Evolutionary conservation across 192 early-diverging fungal genomes (phyloP), one percentile per base, ranked within the genome.

Genomic region (Phlyctochytrium bullatum): DNA sequence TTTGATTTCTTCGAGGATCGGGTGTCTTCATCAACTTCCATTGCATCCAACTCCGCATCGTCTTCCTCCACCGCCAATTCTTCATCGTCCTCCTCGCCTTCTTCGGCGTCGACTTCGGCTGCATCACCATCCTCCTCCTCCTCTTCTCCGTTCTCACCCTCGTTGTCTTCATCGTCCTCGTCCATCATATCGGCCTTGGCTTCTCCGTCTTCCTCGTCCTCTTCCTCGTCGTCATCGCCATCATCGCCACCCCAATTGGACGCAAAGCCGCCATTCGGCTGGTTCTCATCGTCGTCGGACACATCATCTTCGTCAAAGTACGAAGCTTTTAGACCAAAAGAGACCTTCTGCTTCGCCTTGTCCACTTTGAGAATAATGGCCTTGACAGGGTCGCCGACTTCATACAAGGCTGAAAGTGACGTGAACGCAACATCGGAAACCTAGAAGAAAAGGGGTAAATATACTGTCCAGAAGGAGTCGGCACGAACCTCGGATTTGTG

Each of bases 301-400:
- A 56, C 78, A 52, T 87, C 86, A 30, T 65, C 80, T 24, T 82
- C 86, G 24, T 76, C 86, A 84, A 96, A 95, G 73, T 91, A 93
- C 3, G 88, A 90, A 1, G 92, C 84, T 81, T 93, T 95, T 23
- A 95, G 83, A 53, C 92, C 90, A 47, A 96, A 86, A 2, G 81
- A 80, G 28, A 94, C 73, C 14, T 84, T 78, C 59, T 88, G 85
- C 68, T 84, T 90, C 63, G 81, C 80, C 17, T 69, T 40, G 67
- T 94, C 87, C 30, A 93, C 86, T 52, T 88, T 86, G 47, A 94
- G 78, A 29, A 96, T 86, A 59, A 83, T 81, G 28, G 90, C 92
- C 64, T 90, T 89, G 28, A 96, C 92, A 2, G 85, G 80, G 68
- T 96, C 92, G 32, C 94, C 94, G 24, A 92, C 76, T 61, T 83